Conservation (phyloP, 306 rosid genomes). For the Trichosanthes cucumerina region DNA sequence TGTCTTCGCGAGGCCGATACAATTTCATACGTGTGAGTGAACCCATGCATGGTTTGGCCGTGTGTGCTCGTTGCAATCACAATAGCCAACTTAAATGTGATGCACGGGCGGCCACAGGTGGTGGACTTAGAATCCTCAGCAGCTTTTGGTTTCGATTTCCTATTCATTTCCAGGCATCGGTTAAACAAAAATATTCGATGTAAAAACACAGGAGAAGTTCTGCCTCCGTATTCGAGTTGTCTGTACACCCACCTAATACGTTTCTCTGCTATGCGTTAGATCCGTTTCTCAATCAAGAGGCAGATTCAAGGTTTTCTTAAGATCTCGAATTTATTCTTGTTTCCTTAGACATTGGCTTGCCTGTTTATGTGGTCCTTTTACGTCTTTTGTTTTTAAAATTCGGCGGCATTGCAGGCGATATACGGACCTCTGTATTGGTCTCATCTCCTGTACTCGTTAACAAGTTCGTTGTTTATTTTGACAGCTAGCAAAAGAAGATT, state of each 20-base stretch:
- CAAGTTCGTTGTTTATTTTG: conserved; percentile 21
- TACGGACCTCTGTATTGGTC: background rate
- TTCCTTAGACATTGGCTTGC: background rate
- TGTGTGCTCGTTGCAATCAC: background rate
- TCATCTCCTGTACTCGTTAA: conserved; percentile 16
- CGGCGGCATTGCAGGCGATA: background rate
- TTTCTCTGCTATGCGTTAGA: background rate
- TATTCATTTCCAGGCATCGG: background rate
- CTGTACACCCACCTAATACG: background rate
- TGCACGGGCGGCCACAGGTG: background rate
- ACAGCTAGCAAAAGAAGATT: conserved; percentile 87
- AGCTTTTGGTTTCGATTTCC: background rate
- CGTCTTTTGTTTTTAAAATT: background rate
- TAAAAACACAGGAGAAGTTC: background rate
- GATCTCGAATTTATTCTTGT: background rate
- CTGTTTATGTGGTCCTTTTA: background rate
- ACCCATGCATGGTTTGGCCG: background rate
- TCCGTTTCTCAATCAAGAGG: background rate
- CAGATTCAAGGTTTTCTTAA: background rate
- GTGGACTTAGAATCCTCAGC: background rate
- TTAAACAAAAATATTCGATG: background rate
- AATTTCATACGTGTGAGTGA: background rate
- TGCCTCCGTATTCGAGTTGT: background rate
- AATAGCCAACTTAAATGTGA: background rate
- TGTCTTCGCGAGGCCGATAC: background rate